Evolutionary conservation across 345 rosid species (phyloP).

Genomic region (Raphanus raphanistrum): DNA sequence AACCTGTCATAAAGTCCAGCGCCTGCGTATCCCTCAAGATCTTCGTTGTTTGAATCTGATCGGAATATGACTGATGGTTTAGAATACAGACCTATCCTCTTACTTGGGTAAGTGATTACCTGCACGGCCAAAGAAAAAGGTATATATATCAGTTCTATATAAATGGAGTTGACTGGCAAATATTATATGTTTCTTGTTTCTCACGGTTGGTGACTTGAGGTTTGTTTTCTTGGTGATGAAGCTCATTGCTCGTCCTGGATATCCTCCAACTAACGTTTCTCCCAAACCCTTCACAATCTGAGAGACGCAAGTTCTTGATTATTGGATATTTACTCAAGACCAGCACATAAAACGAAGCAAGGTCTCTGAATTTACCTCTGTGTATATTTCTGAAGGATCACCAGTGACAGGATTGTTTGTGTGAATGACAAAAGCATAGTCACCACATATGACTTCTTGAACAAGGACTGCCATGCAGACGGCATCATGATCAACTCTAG

Average conservation of each 20-base stretch:
- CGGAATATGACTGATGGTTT: slow-evolving; percentile 85
- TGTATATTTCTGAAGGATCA: slow-evolving; percentile 83
- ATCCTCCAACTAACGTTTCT: slow-evolving; percentile 95
- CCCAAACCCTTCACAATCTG: slow-evolving; percentile 96
- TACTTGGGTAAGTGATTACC: slow-evolving; percentile 92
- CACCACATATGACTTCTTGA: slow-evolving; percentile 89
- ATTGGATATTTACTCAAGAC: not conserved
- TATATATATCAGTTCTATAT: not conserved
- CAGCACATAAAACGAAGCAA: not conserved
- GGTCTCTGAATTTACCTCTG: slow-evolving; percentile 55
- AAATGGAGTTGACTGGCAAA: not conserved
- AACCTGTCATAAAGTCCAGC: slow-evolving; percentile 99
- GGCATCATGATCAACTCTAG: slow-evolving; percentile 72
- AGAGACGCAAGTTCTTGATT: not conserved
- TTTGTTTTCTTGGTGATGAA: slow-evolving; percentile 82
- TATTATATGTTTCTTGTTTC: slow-evolving; percentile 12
- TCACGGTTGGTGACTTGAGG: slow-evolving; percentile 72
- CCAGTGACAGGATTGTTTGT: slow-evolving; percentile 95
- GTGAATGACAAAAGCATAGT: slow-evolving; percentile 95
- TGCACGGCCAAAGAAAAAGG: slow-evolving; percentile 31
- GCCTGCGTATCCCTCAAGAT: slow-evolving; percentile 95
- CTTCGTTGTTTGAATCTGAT: slow-evolving; percentile 97
- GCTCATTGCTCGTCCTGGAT: slow-evolving; percentile 95
- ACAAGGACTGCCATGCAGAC: slow-evolving; percentile 95
- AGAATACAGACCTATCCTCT: slow-evolving; percentile 81